Percentiles rank a stretch among this genome's conserved stretches.
phyloP scores from a whole-genome alignment of 23 red algal species.

The Agarophyton chilense region DNA sequence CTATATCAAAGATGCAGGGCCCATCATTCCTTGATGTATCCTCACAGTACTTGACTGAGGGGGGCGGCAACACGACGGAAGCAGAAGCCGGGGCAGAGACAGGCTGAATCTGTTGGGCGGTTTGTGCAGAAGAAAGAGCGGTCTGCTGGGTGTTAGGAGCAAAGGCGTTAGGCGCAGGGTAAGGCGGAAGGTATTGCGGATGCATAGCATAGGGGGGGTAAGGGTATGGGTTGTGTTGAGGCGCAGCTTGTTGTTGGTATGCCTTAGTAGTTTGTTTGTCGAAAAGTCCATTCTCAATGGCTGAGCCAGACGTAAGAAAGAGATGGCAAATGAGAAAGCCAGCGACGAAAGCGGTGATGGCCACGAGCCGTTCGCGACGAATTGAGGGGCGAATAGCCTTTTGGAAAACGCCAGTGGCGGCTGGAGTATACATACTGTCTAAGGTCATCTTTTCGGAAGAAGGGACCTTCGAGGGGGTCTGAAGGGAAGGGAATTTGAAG shows the following conservation, averaged over 20 bases:
- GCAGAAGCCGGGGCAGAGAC: background rate
- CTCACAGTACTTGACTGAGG: background rate
- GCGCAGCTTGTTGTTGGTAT: background rate
- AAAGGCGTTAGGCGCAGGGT: background rate
- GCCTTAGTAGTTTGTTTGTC: background rate
- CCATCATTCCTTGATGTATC: constrained; percentile 24
- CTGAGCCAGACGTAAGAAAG: constrained; percentile 24
- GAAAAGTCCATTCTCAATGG: constrained; percentile 2
- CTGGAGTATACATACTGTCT: background rate
- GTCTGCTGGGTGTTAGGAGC: background rate
- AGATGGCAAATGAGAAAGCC: constrained; percentile 2
- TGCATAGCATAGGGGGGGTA: background rate
- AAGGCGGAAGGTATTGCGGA: background rate
- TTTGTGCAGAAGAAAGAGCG: background rate
- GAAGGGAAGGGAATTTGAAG: background rate
- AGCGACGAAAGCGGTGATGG: constrained; percentile 7
- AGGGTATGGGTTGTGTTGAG: background rate
- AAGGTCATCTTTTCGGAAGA: constrained; percentile 13
- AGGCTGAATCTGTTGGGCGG: background rate
- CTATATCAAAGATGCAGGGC: constrained; percentile 63
- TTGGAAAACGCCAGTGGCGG: constrained; percentile 4
- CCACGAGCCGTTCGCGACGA: background rate
- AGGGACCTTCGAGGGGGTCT: background rate
- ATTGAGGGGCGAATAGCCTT: background rate
- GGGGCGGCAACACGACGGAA: background rate